Evolutionary conservation across 2,329 filamentous ascomycete genomes (phyloP).

Genomic region (Hymenoscyphus salicellus): DNA sequence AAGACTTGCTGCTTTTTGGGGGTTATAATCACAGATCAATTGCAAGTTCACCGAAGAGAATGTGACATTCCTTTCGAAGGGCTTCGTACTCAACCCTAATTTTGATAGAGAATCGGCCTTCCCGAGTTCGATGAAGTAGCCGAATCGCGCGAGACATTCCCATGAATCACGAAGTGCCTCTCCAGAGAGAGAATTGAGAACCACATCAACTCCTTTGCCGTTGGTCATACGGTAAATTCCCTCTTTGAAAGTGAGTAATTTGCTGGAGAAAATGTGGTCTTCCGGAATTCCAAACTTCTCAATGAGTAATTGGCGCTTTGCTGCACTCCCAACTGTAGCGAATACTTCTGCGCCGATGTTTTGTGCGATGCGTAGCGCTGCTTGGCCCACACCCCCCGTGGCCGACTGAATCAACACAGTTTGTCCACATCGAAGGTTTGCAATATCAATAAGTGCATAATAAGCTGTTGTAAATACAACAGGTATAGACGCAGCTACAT

Average conservation of each 20-base stretch:
- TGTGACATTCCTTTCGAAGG: constrained; percentile 9
- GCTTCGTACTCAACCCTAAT: constrained; percentile 20
- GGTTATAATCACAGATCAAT: not conserved
- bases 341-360: constrained; percentile 40
- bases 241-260: constrained; percentile 33
- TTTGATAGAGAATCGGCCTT: constrained; percentile 26
- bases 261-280: constrained; percentile 16
- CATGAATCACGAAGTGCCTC: constrained; percentile 41
- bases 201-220: constrained; percentile 7
- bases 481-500: constrained; percentile 37
- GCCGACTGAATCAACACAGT: constrained; percentile 22
- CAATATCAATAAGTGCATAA: constrained; percentile 43
- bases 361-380: constrained; percentile 34
- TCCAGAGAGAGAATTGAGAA: constrained; percentile 6
- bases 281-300: constrained; percentile 22
- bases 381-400: constrained; percentile 18
- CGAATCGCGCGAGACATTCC: constrained; percentile 39
- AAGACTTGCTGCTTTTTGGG: constrained; percentile 13
- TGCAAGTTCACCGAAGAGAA: constrained; percentile 10
- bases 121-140: constrained; percentile 39
- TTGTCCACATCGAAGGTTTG: constrained; percentile 37
- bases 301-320: constrained; percentile 40
- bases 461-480: constrained; percentile 43
- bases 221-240: constrained; percentile 30
- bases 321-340: constrained; percentile 39